A percentile compares a stretch with the other conserved stretches of the same genome.
phyloP scores from a whole-genome alignment of 2,329 filamentous ascomycete genomes.

The Lasiodiplodia theobromae region DNA sequence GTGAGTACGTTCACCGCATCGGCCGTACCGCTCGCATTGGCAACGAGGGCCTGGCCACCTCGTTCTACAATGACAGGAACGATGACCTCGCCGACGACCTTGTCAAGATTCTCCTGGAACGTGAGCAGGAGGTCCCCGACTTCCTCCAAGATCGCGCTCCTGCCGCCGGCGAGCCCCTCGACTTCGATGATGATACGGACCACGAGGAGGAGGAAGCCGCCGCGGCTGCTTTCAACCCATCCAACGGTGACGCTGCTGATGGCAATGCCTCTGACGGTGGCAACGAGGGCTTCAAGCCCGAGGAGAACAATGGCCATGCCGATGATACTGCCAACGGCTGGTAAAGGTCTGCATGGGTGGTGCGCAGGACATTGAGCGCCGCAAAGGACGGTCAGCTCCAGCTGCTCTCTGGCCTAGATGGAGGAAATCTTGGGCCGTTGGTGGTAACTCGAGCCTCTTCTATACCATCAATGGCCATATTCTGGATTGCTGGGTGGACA shows the following conservation, averaged over 20 bases:
- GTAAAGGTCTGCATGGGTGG: neutral
- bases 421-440: conserved; percentile 20
- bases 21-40: conserved; percentile 95
- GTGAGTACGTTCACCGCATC: conserved; percentile 94
- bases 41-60: conserved; percentile 82
- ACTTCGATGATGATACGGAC: conserved; percentile 61
- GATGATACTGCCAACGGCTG: neutral
- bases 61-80: conserved; percentile 84
- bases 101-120: conserved; percentile 83
- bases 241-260: neutral
- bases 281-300: conserved; percentile 6
- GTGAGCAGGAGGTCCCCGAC: conserved; percentile 78
- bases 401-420: neutral
- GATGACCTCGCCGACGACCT: conserved; percentile 75
- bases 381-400: neutral
- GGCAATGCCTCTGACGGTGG: neutral
- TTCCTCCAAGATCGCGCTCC: conserved; percentile 75
- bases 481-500: neutral
- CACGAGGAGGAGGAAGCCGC: conserved; percentile 39
- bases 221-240: neutral
- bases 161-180: conserved; percentile 57
- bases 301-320: neutral
- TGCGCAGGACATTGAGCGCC: neutral
- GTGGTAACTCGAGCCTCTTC: neutral
- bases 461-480: conserved; percentile 5